Evolutionary conservation across 2,329 filamentous ascomycete species (phyloP).

Genomic region (Fusarium chuoi): DNA sequence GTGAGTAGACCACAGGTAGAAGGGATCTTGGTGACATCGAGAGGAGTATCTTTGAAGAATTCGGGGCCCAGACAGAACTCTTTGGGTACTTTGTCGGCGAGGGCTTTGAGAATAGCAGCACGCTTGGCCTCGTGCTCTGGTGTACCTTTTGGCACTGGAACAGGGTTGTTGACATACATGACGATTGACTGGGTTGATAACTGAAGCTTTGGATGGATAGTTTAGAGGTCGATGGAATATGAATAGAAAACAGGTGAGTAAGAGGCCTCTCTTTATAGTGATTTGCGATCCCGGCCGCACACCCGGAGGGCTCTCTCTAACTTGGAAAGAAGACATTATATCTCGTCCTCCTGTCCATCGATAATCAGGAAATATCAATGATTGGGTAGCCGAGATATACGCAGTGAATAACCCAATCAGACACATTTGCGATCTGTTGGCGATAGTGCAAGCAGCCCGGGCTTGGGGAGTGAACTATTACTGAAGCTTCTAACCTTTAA

Average conservation of each 20-base stretch:
- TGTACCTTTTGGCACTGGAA: background rate
- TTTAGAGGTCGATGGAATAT: background rate
- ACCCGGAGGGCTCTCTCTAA: background rate
- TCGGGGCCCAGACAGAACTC: background rate
- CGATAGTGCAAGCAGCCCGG: background rate
- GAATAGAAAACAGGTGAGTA: background rate
- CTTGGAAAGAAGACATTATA: background rate
- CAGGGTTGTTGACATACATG: background rate
- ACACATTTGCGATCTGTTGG: background rate
- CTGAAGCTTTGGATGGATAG: background rate
- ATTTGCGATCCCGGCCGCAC: too few relatives aligned
- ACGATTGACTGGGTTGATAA: rapidly evolving
- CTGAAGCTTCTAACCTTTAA: background rate
- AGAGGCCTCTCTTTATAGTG: background rate
- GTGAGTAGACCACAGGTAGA: background rate
- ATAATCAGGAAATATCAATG: background rate
- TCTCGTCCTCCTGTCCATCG: too few relatives aligned
- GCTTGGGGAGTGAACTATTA: background rate
- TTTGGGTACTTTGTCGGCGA: background rate
- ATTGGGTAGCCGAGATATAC: too few relatives aligned
- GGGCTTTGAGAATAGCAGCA: background rate
- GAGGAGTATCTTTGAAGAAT: background rate
- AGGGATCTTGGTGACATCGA: background rate
- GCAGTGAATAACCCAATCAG: background rate
- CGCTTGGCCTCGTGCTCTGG: background rate